Base-by-base conservation (phyloP, 164 flowering plant species). In the Nelumbo lutea region DNA sequence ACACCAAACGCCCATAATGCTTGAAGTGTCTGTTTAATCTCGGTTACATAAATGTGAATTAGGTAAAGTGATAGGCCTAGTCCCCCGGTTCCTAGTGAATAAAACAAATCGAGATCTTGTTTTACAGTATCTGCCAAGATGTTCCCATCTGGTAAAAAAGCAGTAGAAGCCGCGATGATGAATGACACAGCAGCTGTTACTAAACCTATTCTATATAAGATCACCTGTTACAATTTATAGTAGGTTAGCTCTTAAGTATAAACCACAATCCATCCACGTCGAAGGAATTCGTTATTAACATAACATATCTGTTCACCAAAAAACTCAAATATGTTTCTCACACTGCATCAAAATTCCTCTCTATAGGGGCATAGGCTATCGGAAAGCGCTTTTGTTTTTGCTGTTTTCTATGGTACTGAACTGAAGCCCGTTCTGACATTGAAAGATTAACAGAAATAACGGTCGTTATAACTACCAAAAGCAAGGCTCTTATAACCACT, bases 31-130 rank as follows among this genome's bases (percentile, higher is more conserved):
- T 95, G 91, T 79, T 94, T 94, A 61, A 94, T 91, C 73, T 85
- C 90, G 46, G 96, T 86, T 1, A 94, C 93, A 55, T 94, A 94
- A n/a, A 94, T 94, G 76, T 94, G 98, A 78, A 94, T 94, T 71
- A 94, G 75, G 61, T 78, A 68, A 42, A 94, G 68, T 1, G 98
- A 94, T 60, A 91, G 65, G n/a, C 98, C 97, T 63, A 94, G 73
- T 10, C 97, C 98, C 61, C 83, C 82, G 62, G 88, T 85, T 52
- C 98, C 97, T 59, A 86, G 62, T 3, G 76, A 71, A 67, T 86
- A 94, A 6, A 91, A 53, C 38, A 83, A 58, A 78, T 90, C 86
- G 64, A 78, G 59, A 68, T 86, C 76, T 65, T 77, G 79, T 64
- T 77, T 65, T 38, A 91, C 51, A 42, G 77, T 59, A 53, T 79